Evolutionary conservation across 2,329 filamentous ascomycete species (phyloP).

Genomic region (Didymosphaeria variabile): DNA sequence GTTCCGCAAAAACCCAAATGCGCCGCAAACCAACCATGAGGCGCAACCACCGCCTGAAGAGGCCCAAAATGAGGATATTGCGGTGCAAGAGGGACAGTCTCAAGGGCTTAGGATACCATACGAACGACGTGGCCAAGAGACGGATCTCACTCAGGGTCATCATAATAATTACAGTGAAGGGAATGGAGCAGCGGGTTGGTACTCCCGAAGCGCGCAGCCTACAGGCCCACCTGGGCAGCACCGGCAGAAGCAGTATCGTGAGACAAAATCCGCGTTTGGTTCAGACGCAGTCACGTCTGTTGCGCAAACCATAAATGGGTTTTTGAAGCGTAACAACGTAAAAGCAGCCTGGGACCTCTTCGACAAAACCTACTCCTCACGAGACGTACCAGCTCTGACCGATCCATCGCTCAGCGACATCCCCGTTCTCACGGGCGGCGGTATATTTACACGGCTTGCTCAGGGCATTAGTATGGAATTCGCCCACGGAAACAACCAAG

Average conservation of each 20-base stretch:
- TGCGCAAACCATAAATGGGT: slow-evolving; percentile 18
- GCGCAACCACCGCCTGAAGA: slow-evolving; percentile 19
- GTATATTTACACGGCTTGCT: slow-evolving; percentile 36
- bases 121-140: neutral
- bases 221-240: neutral
- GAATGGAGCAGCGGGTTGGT: slow-evolving; percentile 4
- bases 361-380: slow-evolving; percentile 36
- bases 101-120: neutral
- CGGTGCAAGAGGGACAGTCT: slow-evolving; percentile 8
- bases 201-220: neutral
- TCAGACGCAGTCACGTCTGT: neutral
- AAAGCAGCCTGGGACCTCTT: slow-evolving; percentile 42
- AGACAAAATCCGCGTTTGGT: neutral
- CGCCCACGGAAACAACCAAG: slow-evolving; percentile 20
- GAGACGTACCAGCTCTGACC: slow-evolving; percentile 39
- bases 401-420: slow-evolving; percentile 33
- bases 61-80: slow-evolving; percentile 15
- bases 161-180: neutral
- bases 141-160: neutral
- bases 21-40: slow-evolving; percentile 19
- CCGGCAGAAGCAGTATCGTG: neutral
- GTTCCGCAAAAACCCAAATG: slow-evolving; percentile 24
- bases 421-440: slow-evolving; percentile 24
- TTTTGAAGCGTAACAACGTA: slow-evolving; percentile 18
- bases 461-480: slow-evolving; percentile 26